Conservation (phyloP, 2,329 filamentous ascomycete species). For the Septoria linicola region DNA sequence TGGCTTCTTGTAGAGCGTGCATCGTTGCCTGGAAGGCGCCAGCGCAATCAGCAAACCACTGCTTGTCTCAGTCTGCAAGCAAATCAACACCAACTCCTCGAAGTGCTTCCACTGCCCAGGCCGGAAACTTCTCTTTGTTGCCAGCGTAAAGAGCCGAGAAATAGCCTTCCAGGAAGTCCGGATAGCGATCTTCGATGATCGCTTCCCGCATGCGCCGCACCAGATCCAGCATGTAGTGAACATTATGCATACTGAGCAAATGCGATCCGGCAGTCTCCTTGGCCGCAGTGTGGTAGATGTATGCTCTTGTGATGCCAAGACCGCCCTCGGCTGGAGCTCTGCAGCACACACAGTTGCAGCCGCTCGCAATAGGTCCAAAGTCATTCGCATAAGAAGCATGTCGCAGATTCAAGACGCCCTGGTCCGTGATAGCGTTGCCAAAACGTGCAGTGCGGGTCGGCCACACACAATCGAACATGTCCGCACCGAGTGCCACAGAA, state of each 20-base stretch:
- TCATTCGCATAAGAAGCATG: constrained; percentile 73
- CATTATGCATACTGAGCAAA: constrained; percentile 88
- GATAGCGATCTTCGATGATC: constrained; percentile 56
- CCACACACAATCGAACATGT: constrained; percentile 99
- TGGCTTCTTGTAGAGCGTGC: no score
- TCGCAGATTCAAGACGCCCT: constrained; percentile 80
- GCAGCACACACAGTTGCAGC: constrained; percentile 79
- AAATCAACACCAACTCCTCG: constrained; percentile 77
- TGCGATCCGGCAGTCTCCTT: constrained; percentile 94
- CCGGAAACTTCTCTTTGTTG: constrained; percentile 66
- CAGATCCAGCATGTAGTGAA: constrained; percentile 83
- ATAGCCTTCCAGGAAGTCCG: constrained; percentile 73
- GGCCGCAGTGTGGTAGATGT: constrained; percentile 83
- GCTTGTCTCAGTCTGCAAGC: constrained; percentile 39
- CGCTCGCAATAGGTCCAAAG: constrained; percentile 78
- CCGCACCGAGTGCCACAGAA: constrained; percentile 86
- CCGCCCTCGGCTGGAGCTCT: constrained; percentile 62
- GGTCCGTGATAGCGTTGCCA: constrained; percentile 83
- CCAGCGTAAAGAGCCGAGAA: constrained; percentile 69
- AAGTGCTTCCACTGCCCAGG: constrained; percentile 81
- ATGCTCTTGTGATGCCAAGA: constrained; percentile 80
- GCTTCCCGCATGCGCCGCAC: constrained; percentile 75
- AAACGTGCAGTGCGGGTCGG: constrained; percentile 94
- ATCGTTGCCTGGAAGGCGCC: no score
- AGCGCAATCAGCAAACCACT: no score